Evolutionary conservation across 2,329 filamentous ascomycete genomes (phyloP).

Genomic region (Beauveria medogensis): DNA sequence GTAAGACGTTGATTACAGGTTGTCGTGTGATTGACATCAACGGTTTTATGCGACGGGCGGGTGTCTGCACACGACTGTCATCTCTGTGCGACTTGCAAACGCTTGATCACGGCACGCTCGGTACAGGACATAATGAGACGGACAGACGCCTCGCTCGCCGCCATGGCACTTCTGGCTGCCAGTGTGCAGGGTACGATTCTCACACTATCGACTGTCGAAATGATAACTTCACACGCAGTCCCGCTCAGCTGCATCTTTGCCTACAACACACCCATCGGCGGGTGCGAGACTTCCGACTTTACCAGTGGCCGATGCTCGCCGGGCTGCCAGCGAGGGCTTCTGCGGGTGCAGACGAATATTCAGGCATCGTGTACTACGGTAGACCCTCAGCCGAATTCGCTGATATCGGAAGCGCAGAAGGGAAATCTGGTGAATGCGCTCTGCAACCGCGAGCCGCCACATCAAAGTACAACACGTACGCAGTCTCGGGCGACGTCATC

Average conservation of each 20-base stretch:
- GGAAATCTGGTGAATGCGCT: slow-evolving; percentile 30
- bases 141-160: not conserved
- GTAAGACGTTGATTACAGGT: not conserved
- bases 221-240: slow-evolving; percentile 28
- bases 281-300: slow-evolving; percentile 31
- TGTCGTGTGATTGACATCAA: not conserved
- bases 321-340: slow-evolving; percentile 25
- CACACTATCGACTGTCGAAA: slow-evolving; percentile 33
- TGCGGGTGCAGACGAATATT: slow-evolving; percentile 21
- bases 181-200: slow-evolving; percentile 2
- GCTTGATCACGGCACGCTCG: not conserved
- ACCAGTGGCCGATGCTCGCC: slow-evolving; percentile 28
- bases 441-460: slow-evolving; percentile 17
- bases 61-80: not conserved
- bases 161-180: not conserved
- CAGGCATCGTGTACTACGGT: slow-evolving; percentile 20
- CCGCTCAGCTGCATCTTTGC: slow-evolving; percentile 31
- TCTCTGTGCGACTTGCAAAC: not conserved
- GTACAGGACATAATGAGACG: not conserved
- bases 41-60: not conserved
- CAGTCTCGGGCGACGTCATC: not conserved
- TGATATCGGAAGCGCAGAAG: slow-evolving; percentile 29
- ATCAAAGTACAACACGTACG: not conserved
- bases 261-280: slow-evolving; percentile 33
- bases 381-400: slow-evolving; percentile 19